A percentile compares a stretch with the other conserved stretches of the same genome.
phyloP scores from a whole-genome alignment of 768 basidiomycete species.

The Amylocystis lapponica region DNA sequence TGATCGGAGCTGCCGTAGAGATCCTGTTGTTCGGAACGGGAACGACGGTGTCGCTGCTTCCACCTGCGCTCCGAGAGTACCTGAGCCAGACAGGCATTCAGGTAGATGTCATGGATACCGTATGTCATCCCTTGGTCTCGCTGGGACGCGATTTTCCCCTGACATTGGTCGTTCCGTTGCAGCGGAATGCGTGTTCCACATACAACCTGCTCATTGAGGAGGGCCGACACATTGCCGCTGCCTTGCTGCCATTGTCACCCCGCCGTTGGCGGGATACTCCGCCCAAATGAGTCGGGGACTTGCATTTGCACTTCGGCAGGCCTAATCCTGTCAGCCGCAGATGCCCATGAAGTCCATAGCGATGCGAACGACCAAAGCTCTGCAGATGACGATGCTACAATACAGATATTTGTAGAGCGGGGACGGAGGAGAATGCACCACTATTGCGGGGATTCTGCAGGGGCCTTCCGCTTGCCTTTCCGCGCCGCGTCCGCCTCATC shows the following conservation, averaged over 20 bases:
- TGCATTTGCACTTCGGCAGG: no score
- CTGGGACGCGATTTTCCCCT: background rate
- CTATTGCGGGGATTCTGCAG: background rate
- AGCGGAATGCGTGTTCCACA: conserved; percentile 93
- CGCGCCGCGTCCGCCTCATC: conserved; percentile 29
- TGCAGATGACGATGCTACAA: no score
- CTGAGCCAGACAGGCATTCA: conserved; percentile 77
- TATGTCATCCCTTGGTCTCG: conserved; percentile 31
- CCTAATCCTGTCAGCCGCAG: no score
- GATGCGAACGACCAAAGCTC: no score
- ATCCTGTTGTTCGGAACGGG: conserved; percentile 91
- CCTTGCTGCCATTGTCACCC: conserved; percentile 65
- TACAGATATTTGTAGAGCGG: no score
- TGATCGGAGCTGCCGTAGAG: conserved; percentile 42
- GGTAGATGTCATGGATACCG: conserved; percentile 86
- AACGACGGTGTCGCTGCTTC: conserved; percentile 59
- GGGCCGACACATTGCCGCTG: conserved; percentile 87
- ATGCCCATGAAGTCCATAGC: no score
- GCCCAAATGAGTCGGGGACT: background rate
- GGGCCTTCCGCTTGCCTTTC: conserved; percentile 65
- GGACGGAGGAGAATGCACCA: background rate
- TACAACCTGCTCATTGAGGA: conserved; percentile 94
- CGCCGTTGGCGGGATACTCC: conserved; percentile 39
- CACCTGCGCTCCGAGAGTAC: conserved; percentile 58
- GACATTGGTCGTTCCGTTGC: background rate